Conservation (phyloP, 2,329 filamentous ascomycete species). For the Colletotrichum horii region DNA sequence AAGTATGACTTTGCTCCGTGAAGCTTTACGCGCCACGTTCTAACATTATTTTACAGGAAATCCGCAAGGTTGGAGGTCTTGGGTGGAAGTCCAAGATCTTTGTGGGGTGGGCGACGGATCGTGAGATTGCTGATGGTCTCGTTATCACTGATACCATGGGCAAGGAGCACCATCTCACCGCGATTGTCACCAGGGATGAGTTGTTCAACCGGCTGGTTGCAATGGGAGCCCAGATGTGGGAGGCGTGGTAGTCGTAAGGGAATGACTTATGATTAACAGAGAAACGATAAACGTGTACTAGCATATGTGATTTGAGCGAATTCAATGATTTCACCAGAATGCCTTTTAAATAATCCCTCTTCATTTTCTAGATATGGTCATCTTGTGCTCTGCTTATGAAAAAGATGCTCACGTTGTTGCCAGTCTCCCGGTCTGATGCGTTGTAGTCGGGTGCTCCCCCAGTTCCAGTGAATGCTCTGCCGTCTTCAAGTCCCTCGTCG, state of each 20-base stretch:
- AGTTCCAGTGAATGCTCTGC: neutral
- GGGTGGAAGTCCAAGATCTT: slow-evolving; percentile 87
- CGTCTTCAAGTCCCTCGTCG: neutral
- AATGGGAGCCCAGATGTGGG: slow-evolving; percentile 85
- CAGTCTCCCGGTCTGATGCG: no score
- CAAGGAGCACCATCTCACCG: slow-evolving; percentile 67
- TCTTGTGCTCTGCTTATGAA: neutral
- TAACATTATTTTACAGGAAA: slow-evolving; percentile 43
- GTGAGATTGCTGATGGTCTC: slow-evolving; percentile 78
- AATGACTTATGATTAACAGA: neutral
- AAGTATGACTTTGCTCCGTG: slow-evolving; percentile 1
- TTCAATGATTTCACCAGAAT: fast-evolving
- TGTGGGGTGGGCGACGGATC: slow-evolving; percentile 78
- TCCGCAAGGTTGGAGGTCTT: slow-evolving; percentile 81
- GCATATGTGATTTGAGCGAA: neutral
- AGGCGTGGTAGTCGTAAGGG: slow-evolving; percentile 61
- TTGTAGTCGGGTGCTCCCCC: no score
- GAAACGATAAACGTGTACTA: neutral
- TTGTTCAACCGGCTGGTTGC: slow-evolving; percentile 80
- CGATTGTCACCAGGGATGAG: slow-evolving; percentile 75
- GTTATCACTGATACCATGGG: slow-evolving; percentile 67
- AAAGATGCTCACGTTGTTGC: neutral
- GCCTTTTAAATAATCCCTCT: no score
- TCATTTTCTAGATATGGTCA: no score
- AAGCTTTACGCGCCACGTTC: fast-evolving